A percentile compares a stretch with the other conserved stretches of the same genome.
These are phyloP conservation scores for Nicotiana sylvestris DNA, from an alignment of 257 asterid species.

Conservation along the genomic window DNA sequence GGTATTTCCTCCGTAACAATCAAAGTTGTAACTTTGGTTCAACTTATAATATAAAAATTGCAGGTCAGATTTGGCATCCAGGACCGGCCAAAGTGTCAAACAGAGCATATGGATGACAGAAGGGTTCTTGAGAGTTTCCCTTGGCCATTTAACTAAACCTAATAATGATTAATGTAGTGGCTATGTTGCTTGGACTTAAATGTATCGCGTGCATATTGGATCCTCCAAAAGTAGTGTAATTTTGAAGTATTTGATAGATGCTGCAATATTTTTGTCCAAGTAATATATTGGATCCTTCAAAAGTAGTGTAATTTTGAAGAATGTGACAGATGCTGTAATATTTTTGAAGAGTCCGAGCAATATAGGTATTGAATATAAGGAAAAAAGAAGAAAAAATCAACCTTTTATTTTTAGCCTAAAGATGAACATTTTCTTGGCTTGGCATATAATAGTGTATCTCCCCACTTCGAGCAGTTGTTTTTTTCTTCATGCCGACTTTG, in stretches of 20 bases:
- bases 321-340: too few species aligned
- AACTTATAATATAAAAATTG: background rate
- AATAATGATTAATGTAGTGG: too few species aligned
- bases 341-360: too few species aligned
- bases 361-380: background rate
- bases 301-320: too few species aligned
- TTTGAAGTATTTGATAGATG: too few species aligned
- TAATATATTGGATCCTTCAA: too few species aligned
- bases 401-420: background rate
- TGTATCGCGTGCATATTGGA: too few species aligned
- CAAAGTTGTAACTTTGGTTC: background rate
- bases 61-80: background rate
- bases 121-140: background rate
- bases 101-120: slow-evolving; percentile 13
- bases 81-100: background rate
- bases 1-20: background rate
- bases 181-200: too few species aligned
- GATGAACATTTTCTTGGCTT: background rate
- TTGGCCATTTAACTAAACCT: background rate
- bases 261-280: too few species aligned
- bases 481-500: background rate
- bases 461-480: background rate
- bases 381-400: background rate
- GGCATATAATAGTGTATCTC: background rate
- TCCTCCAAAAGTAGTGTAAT: too few species aligned